phyloP scores from a whole-genome alignment of 169 alveolate species.

The Eimeria necatrix region DNA sequence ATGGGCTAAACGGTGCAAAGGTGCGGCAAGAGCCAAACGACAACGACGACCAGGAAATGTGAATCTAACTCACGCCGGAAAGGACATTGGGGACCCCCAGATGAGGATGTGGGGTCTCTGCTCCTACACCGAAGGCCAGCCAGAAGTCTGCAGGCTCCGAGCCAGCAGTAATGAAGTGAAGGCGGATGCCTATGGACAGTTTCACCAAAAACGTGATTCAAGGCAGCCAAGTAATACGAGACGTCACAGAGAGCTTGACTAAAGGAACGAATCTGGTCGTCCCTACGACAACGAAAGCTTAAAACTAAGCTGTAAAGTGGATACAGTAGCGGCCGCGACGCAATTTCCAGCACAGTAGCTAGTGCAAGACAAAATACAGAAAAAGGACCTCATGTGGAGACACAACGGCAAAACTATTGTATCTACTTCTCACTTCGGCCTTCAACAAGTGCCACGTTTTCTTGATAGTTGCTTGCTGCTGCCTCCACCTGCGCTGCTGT shows the following conservation, averaged over 20 bases:
- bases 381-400: background rate
- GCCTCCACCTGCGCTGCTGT: slow-evolving; percentile 34
- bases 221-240: too few relatives aligned
- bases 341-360: too few relatives aligned
- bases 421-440: slow-evolving; percentile 34
- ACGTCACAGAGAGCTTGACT: too few relatives aligned
- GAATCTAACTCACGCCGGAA: slow-evolving; percentile 46
- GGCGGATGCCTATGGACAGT: slow-evolving; percentile 16
- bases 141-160: slow-evolving; percentile 61
- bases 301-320: background rate
- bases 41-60: background rate
- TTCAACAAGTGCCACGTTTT: slow-evolving; percentile 63
- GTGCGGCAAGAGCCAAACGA: background rate
- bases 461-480: slow-evolving; percentile 51
- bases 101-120: slow-evolving; percentile 36
- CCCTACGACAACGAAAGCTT: background rate
- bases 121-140: slow-evolving; percentile 25
- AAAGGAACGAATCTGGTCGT: too few relatives aligned
- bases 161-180: slow-evolving; percentile 59
- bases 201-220: background rate
- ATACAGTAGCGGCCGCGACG: background rate
- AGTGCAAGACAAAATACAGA: too few relatives aligned
- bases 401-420: too few relatives aligned
- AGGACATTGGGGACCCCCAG: slow-evolving; percentile 50
- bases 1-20: too few relatives aligned